Conservation (phyloP, 345 rosid species). For the Rhizophora apiculata region DNA sequence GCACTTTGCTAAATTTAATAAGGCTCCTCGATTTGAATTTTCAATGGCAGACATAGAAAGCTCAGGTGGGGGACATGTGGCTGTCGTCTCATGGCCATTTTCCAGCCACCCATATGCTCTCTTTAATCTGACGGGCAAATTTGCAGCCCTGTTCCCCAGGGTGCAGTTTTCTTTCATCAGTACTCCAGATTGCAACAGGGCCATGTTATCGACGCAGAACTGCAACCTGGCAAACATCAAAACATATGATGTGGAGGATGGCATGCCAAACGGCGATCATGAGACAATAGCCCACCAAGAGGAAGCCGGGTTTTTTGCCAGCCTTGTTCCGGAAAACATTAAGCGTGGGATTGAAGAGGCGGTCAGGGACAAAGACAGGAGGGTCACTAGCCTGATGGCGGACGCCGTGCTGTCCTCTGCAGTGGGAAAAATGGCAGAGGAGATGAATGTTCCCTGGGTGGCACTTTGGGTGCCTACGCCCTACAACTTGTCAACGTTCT, state of each 20-base stretch:
- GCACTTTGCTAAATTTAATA: no score
- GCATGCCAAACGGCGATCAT: not conserved
- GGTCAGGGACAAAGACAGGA: not conserved
- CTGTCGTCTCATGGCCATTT: not conserved
- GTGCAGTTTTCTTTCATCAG: conserved; percentile 2
- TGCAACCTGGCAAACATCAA: not conserved
- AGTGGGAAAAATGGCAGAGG: not conserved
- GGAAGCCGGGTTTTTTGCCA: no score
- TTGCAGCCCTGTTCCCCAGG: conserved; percentile 1
- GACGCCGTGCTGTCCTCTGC: not conserved
- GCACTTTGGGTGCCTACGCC: conserved; percentile 4
- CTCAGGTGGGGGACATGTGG: not conserved
- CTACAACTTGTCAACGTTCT: not conserved
- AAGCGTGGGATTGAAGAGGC: not conserved
- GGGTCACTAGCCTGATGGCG: not conserved
- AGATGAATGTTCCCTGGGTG: conserved; percentile 7
- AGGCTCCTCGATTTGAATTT: no score
- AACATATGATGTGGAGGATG: not conserved
- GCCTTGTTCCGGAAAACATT: not conserved
- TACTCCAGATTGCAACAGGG: not conserved
- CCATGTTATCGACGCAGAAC: not conserved
- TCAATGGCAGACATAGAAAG: no score
- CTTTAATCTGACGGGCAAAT: not conserved
- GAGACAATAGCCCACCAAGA: no score
- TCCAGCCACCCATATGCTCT: not conserved